Base-by-base conservation (phyloP, 208 protist species). In the Acanthamoeba lenticulata region DNA sequence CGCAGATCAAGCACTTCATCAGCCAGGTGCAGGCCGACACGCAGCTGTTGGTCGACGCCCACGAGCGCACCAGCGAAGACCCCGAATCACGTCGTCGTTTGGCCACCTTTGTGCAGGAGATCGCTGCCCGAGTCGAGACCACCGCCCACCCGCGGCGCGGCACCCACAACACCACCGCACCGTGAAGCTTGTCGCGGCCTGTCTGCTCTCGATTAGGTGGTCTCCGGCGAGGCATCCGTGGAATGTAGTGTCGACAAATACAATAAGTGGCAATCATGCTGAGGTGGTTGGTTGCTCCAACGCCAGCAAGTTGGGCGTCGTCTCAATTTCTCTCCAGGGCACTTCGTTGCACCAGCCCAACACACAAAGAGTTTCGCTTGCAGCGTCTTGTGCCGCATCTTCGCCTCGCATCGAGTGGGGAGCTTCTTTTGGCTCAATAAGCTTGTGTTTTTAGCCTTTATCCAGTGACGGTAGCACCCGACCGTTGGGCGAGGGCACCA, bases 1-100 rank as follows among this genome's bases (percentile, higher is more conserved):
- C 67, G 36, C 67, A 79, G 67, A 79, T 79, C 67, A 79, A 79
- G 36, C 67, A 79, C 67, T 45, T 79, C 11, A 45, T 79, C 24
- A 24, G 67, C 34, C 67, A 79, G 38, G n/a, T 42, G 38, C 67
- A 79, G 67, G 67, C 67, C 13, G 3, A 79, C 34, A 79, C 67
- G 7, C 67, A 79, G 38, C 36, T 79, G 24, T 32, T 79, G 6
- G 24, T 38, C 67, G 67, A 79, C 27, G 67, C 67, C 5, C 42
- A 45, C 67, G 13, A 32, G 17, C 34, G 24, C 5, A 6, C 67
- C n/a, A 7, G 27, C 13, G 67, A 44, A n/a, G 67, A 79, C 6
- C 6, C 32, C 6, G 36, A 79, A 32, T 42, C 4, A 44, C 67
- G 36, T 17, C 36, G 34, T 9, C 9, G 38, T 4, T 9, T 79